Percentiles rank a stretch among this genome's conserved stretches.
Evolutionary conservation across 371 early-diverging fungal species (phyloP).

Genomic region (Zychaea mexicana): DNA sequence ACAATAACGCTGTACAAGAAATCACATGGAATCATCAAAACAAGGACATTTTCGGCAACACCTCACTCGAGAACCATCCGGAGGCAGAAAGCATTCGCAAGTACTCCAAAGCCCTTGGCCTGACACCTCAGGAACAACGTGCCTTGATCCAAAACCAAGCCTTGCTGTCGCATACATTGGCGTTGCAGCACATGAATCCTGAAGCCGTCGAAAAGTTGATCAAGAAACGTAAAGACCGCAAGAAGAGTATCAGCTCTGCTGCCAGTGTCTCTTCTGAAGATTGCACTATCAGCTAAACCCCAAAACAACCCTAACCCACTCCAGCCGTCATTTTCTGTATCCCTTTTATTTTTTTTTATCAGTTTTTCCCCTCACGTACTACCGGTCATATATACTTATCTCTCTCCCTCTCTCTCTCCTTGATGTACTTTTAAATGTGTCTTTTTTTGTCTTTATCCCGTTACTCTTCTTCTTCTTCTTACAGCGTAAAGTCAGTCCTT

Average conservation of each 20-base stretch:
- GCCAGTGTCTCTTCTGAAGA: slow-evolving; percentile 19
- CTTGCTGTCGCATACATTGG: slow-evolving; percentile 28
- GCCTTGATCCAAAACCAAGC: slow-evolving; percentile 40
- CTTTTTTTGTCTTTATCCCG: neutral
- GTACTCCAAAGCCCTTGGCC: slow-evolving; percentile 33
- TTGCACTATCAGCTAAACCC: slow-evolving; percentile 24
- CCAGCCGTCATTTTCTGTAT: too few relatives aligned
- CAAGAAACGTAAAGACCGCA: slow-evolving; percentile 18
- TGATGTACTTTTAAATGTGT: neutral
- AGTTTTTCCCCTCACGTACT: too few relatives aligned
- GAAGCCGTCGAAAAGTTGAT: slow-evolving; percentile 20
- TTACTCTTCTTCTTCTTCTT: neutral
- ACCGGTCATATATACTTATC: too few relatives aligned
- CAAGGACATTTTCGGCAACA: slow-evolving; percentile 1
- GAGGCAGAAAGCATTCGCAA: slow-evolving; percentile 37
- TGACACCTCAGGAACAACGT: slow-evolving; percentile 35
- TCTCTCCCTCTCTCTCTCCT: too few relatives aligned
- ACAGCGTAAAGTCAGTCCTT: too few relatives aligned
- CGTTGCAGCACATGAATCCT: slow-evolving; percentile 24
- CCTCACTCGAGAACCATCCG: slow-evolving; percentile 27
- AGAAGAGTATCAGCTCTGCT: slow-evolving; percentile 4
- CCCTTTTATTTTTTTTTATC: too few relatives aligned
- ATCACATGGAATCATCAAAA: slow-evolving; percentile 7
- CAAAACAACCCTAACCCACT: too few relatives aligned
- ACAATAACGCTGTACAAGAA: slow-evolving; percentile 6